Evolutionary conservation across 495 filamentous ascomycete genomes (phyloP), one percentile per base, ranked within the genome.

Genomic region (Aspergillus leporis): DNA sequence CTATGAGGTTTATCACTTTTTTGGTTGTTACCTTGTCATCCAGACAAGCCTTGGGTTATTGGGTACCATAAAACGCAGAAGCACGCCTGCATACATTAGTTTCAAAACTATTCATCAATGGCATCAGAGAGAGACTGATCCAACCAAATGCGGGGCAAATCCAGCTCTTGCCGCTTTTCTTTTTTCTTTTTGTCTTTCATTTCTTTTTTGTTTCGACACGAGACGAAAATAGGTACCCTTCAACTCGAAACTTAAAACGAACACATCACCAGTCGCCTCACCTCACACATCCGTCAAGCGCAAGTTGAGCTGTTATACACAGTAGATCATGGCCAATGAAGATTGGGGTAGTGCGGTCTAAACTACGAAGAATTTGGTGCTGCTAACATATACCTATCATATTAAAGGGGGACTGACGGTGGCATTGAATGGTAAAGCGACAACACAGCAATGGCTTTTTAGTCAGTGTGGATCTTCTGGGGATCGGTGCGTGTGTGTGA

Each of bases 31-130:
- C 16, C 43, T 48, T 32, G 22, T 10, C 18, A 4, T 56, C 31
- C 30, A 49, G 54, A 38, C 54, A 56, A 56, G 53, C 52, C 56
- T 50, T 53, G 51, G 61, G 18, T 47, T 14, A 64, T 64, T 64
- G 58, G 61, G 52, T 60, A 61, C 61, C 61, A 55, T 64, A 41
- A 48, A 51, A 57, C 30, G 58, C 49, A 56, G 36, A 55, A 32
- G 56, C 56, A 52, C 55, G 36, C 50, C 55, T 64, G 53, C 60
- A 59, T 63, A 56, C 59, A 56, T 53, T 63, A 63, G 55, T 51
- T 28, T 54, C 16, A 32, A 53, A 53, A 41, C 41, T 25, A 38
- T 50, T 53, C 19, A n/a, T 48, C 57, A 47, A 21, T 31, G 18
- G 18, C 41, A 46, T 36, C 55, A 28, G 48, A 62, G 41, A 52